A percentile compares a stretch with the other conserved stretches of the same genome.
phyloP scores from a whole-genome alignment of 371 early-diverging fungal species.

The Circinella minor region DNA sequence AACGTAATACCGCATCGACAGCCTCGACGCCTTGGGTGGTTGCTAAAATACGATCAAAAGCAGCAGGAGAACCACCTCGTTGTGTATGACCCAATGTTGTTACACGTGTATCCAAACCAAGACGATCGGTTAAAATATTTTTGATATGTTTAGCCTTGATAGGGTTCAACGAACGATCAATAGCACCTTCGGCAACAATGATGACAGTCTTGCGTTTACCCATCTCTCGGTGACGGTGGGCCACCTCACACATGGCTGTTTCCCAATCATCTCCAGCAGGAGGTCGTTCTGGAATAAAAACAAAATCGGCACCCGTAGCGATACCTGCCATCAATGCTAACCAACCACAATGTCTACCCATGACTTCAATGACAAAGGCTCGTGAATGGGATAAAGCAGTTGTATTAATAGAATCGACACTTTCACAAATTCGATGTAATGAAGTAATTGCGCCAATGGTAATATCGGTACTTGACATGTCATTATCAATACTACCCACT shows the following conservation, averaged over 20 bases:
- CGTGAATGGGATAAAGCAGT: slow-evolving; percentile 97
- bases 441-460: slow-evolving; percentile 97
- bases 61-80: slow-evolving; percentile 97
- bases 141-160: slow-evolving; percentile 90
- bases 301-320: slow-evolving; percentile 92
- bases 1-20: slow-evolving; percentile 90
- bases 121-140: slow-evolving; percentile 76
- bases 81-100: slow-evolving; percentile 98
- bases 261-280: slow-evolving; percentile 90
- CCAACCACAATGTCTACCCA: slow-evolving; percentile 99
- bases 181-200: slow-evolving; percentile 98
- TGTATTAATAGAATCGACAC: slow-evolving; percentile 91
- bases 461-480: slow-evolving; percentile 95
- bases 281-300: slow-evolving; percentile 98
- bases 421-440: slow-evolving; percentile 95
- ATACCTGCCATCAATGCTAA: slow-evolving; percentile 95
- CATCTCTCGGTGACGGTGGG: slow-evolving; percentile 74
- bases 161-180: slow-evolving; percentile 88
- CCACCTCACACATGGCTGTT: slow-evolving; percentile 77
- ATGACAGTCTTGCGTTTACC: slow-evolving; percentile 94
- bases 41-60: slow-evolving; percentile 93
- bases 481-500: slow-evolving; percentile 96
- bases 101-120: slow-evolving; percentile 93
- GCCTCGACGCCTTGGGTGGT: slow-evolving; percentile 96
- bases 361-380: slow-evolving; percentile 98